phyloP scores from a whole-genome alignment of 176 grass and related monocot genomes.

The Avena eriantha region DNA sequence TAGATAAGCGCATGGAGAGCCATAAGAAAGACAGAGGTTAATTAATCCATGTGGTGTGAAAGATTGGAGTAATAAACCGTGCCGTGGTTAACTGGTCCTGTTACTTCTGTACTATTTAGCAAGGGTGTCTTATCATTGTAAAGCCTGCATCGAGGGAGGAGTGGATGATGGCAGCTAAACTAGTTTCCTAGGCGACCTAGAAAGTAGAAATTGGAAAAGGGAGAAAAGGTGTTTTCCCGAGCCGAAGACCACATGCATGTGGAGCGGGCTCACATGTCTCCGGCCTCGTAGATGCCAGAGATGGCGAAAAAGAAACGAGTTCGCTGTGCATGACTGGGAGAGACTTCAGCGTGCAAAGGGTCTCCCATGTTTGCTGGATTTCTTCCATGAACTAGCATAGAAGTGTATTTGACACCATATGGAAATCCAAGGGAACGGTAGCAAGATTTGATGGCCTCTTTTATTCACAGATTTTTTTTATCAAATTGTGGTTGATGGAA shows the following conservation, averaged over 20 bases:
- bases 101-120: conserved; percentile 16
- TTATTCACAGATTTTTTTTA: neutral
- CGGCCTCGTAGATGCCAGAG: neutral
- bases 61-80: neutral
- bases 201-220: conserved; percentile 50
- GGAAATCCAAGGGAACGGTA: neutral
- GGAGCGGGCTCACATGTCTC: conserved; percentile 48
- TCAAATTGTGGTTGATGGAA: neutral
- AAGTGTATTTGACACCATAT: neutral
- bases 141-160: conserved; percentile 45
- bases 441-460: neutral
- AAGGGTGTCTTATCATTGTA: conserved; percentile 43
- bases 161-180: conserved; percentile 39
- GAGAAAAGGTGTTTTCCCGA: conserved; percentile 30
- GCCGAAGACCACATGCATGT: conserved; percentile 52
- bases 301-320: neutral
- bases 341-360: too few relatives aligned
- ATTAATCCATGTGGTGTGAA: neutral
- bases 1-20: neutral
- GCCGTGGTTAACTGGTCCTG: neutral
- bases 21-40: neutral
- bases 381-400: neutral
- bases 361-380: too few relatives aligned
- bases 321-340: neutral
- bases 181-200: conserved; percentile 42